Percentiles rank a stretch among this genome's conserved stretches.
phyloP scores from a whole-genome alignment of 176 grass and related monocot species.

The Thinopyrum elongatum region DNA sequence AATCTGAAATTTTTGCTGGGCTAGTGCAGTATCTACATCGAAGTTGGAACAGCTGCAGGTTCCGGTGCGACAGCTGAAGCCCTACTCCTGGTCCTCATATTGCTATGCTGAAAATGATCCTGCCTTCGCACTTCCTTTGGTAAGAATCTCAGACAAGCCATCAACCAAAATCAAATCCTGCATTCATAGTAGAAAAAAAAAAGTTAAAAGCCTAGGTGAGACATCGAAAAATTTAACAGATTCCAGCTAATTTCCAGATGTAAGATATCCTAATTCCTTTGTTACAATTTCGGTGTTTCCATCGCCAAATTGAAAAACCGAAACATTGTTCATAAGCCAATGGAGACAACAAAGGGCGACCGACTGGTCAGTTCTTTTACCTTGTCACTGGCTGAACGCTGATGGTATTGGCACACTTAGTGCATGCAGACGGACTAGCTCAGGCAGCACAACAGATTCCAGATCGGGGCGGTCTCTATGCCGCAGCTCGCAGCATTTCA shows the following conservation, averaged over 20 bases:
- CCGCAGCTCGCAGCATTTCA: conserved; percentile 78
- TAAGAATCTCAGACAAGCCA: conserved; percentile 32
- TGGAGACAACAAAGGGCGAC: background rate
- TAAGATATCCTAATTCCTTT: background rate
- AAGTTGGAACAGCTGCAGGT: conserved; percentile 17
- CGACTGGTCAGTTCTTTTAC: background rate
- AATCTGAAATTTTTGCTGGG: background rate
- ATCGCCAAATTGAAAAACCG: background rate
- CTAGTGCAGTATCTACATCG: conserved; percentile 35
- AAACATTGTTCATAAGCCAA: background rate
- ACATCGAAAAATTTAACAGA: background rate
- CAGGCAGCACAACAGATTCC: conserved; percentile 61
- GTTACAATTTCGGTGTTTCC: background rate
- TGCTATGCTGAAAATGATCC: conserved; percentile 33
- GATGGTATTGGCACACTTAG: conserved; percentile 33
- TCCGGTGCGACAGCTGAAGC: background rate
- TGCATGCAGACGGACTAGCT: conserved; percentile 44
- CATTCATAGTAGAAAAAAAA: background rate
- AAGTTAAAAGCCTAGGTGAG: background rate
- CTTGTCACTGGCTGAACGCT: conserved; percentile 31
- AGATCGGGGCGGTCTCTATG: conserved; percentile 66
- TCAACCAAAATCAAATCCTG: conserved; percentile 30
- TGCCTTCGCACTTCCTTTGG: background rate
- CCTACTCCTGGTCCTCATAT: conserved; percentile 14
- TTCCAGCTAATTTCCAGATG: background rate